A percentile compares a stretch with the other conserved stretches of the same genome.
These are phyloP conservation scores for Penicillium waksmanii DNA, from an alignment of 495 filamentous ascomycete genomes.

Conservation along the genomic window DNA sequence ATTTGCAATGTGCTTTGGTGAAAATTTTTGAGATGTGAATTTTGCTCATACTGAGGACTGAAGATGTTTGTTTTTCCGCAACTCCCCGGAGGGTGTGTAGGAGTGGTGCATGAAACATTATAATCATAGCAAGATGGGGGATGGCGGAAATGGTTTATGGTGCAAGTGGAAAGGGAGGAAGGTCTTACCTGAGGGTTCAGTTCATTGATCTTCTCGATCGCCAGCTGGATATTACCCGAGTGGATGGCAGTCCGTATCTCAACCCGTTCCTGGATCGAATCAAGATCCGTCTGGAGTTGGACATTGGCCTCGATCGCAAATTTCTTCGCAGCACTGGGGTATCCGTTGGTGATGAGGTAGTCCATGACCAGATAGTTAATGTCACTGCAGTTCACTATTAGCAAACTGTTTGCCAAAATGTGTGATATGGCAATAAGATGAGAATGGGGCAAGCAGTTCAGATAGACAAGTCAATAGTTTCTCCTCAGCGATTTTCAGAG, in stretches of 20 bases:
- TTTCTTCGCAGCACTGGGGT: conserved; percentile 88
- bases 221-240: conserved; percentile 78
- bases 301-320: conserved; percentile 95
- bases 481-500: conserved; percentile 93
- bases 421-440: conserved; percentile 9
- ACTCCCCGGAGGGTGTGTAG: conserved; percentile 74
- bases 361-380: conserved; percentile 96
- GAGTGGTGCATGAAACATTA: conserved; percentile 99
- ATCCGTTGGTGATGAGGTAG: conserved; percentile 94
- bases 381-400: conserved; percentile 64
- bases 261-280: conserved; percentile 75
- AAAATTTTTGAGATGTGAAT: conserved; percentile 22
- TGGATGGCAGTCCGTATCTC: conserved; percentile 81
- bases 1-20: conserved; percentile 13
- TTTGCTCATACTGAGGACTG: conserved; percentile 93
- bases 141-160: conserved; percentile 3
- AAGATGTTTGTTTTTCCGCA: conserved; percentile 96
- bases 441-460: conserved; percentile 46
- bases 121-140: conserved; percentile 79
- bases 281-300: conserved; percentile 66
- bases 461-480: conserved; percentile 75
- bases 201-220: conserved; percentile 86
- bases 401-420: conserved; percentile 25
- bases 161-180: conserved; percentile 14
- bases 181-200: conserved; percentile 82